Conservation (phyloP, 306 rosid genomes). For the Vigna trinervia region DNA sequence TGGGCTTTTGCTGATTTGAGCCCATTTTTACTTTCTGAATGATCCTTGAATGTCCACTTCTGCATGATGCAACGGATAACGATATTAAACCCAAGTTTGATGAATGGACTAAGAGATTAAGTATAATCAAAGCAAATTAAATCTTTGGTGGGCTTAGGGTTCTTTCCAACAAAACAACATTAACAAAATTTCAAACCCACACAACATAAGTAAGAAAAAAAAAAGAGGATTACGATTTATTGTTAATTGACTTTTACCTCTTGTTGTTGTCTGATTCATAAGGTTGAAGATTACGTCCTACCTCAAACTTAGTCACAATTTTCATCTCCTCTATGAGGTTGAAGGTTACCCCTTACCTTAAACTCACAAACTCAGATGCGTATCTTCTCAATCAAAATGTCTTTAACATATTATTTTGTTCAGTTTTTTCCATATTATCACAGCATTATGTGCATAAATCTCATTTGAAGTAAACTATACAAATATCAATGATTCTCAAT, state of each 20-base stretch:
- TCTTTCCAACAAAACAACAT: background rate
- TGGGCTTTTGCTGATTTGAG: constrained; percentile 34
- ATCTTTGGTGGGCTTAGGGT: constrained; percentile 28
- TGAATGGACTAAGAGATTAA: constrained; percentile 19
- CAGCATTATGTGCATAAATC: no score
- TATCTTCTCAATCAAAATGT: background rate
- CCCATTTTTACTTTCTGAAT: constrained; percentile 18
- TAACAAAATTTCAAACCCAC: constrained; percentile 9
- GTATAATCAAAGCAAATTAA: constrained; percentile 7
- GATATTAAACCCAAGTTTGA: constrained; percentile 18
- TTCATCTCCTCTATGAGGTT: constrained; percentile 29
- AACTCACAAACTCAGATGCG: background rate
- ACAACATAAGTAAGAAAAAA: background rate
- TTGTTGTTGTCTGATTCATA: background rate
- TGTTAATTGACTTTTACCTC: constrained; percentile 33
- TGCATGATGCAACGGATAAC: constrained; percentile 26
- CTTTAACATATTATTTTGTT: no score
- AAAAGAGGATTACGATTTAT: background rate
- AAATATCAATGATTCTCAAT: constrained; percentile 21
- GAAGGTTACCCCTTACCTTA: constrained; percentile 49
- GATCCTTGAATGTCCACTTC: background rate
- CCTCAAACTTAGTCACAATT: constrained; percentile 36
- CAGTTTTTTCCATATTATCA: no score
- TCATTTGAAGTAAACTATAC: no score
- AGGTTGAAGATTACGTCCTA: constrained; percentile 41